Evolutionary conservation across 441 rosid species (phyloP).

Genomic region (Syzygium malaccense): DNA sequence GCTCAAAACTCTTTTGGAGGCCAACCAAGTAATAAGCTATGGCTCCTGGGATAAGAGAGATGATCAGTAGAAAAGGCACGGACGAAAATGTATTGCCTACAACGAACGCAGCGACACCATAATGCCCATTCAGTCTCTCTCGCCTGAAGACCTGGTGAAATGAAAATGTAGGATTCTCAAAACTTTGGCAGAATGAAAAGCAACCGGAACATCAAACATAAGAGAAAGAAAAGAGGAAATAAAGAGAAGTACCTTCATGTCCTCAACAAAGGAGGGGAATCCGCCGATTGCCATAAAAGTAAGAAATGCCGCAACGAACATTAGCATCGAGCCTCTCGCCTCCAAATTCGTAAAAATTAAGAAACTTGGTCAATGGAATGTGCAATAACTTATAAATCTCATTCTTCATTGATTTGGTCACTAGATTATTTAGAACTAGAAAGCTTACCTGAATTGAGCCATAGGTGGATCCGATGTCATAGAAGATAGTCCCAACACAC

Average conservation of each 20-base stretch:
- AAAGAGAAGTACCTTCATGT: slow-evolving; percentile 39
- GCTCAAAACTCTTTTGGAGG: slow-evolving; percentile 26
- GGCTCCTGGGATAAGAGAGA: slow-evolving; percentile 40
- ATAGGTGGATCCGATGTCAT: no score
- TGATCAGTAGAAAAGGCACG: slow-evolving; percentile 24
- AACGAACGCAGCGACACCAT: slow-evolving; percentile 36
- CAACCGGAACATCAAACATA: background rate
- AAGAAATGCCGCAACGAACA: slow-evolving; percentile 44
- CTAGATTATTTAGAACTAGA: background rate
- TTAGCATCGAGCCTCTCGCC: slow-evolving; percentile 47
- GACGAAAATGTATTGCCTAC: slow-evolving; percentile 42
- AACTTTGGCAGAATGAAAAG: background rate
- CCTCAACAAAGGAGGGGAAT: slow-evolving; percentile 63
- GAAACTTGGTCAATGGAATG: background rate
- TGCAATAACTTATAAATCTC: background rate
- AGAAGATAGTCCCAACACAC: no score
- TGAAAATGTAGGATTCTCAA: background rate
- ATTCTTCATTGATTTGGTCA: background rate
- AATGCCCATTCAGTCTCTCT: slow-evolving; percentile 54
- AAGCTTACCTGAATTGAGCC: slow-evolving; percentile 32
- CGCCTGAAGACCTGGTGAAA: slow-evolving; percentile 30
- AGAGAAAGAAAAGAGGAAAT: background rate
- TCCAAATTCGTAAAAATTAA: slow-evolving; percentile 3
- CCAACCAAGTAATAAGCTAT: slow-evolving; percentile 34
- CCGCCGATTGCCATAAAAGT: slow-evolving; percentile 67